Percentiles rank a stretch among this genome's conserved stretches.
phyloP scores from a whole-genome alignment of 108 stramenopile species.

The Pseudonitzschia delicatissima region DNA sequence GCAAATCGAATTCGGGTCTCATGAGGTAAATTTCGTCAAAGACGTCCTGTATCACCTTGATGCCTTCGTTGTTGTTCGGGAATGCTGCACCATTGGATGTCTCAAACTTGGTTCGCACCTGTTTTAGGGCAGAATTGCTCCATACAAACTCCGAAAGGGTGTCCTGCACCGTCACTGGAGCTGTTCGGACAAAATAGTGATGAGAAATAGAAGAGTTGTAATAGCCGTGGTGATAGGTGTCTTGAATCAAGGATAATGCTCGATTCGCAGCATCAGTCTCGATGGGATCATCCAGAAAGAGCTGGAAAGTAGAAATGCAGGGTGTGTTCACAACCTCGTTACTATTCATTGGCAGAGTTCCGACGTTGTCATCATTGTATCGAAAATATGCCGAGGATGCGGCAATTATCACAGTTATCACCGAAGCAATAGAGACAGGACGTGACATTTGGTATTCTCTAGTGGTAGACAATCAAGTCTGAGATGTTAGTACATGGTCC shows the following conservation, averaged over 20 bases:
- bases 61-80: background rate
- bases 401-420: too few relatives aligned
- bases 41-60: background rate
- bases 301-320: constrained; percentile 1
- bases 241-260: constrained; percentile 7
- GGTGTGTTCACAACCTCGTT: background rate
- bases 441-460: too few relatives aligned
- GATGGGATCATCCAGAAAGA: background rate
- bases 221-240: constrained; percentile 3
- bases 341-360: too few relatives aligned
- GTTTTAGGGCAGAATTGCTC: background rate
- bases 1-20: constrained; percentile 18
- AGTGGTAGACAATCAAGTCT: too few relatives aligned
- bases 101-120: background rate
- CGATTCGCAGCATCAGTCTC: background rate
- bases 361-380: too few relatives aligned
- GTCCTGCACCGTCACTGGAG: background rate
- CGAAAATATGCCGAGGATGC: too few relatives aligned
- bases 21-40: constrained; percentile 19
- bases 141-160: background rate
- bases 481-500: too few relatives aligned
- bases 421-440: too few relatives aligned
- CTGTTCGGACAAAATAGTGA: constrained; percentile 13
- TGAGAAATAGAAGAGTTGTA: constrained; percentile 12
- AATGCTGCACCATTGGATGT: background rate